A percentile compares a stretch with the other conserved stretches of the same genome.
These are phyloP conservation scores for Penicillium turbatum DNA, from an alignment of 495 filamentous ascomycete species.

Conservation along the genomic window DNA sequence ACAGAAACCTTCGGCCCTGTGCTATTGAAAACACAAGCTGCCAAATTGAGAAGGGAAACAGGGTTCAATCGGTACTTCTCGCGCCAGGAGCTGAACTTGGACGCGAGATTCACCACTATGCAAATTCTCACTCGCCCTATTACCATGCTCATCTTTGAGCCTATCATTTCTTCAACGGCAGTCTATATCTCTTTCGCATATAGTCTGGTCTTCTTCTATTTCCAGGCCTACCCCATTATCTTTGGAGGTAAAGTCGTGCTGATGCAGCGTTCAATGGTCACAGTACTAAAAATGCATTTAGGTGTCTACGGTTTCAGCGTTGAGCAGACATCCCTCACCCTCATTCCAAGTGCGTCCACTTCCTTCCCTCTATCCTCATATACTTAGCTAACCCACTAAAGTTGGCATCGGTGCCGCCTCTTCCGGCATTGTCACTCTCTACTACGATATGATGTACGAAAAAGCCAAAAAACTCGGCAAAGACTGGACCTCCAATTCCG, in stretches of 20 bases:
- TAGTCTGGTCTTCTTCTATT: constrained; percentile 69
- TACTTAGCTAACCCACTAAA: constrained; percentile 17
- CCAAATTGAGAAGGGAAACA: constrained; percentile 57
- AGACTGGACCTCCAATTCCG: constrained; percentile 47
- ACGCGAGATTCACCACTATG: constrained; percentile 34
- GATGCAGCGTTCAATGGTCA: not conserved
- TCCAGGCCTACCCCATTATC: constrained; percentile 64
- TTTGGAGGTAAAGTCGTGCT: constrained; percentile 38
- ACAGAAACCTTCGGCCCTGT: constrained; percentile 68
- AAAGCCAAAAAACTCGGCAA: constrained; percentile 34
- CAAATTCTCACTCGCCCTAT: constrained; percentile 50
- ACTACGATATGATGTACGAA: constrained; percentile 52
- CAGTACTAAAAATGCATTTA: constrained; percentile 3
- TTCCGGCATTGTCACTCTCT: constrained; percentile 40
- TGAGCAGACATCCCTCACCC: constrained; percentile 38
- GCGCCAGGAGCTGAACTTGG: constrained; percentile 37
- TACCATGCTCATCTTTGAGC: constrained; percentile 49
- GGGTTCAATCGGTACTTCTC: constrained; percentile 42
- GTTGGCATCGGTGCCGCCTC: constrained; percentile 36
- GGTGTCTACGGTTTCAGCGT: constrained; percentile 35
- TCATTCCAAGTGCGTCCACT: constrained; percentile 35
- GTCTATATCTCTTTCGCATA: constrained; percentile 67
- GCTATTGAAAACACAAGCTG: constrained; percentile 59
- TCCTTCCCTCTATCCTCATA: not conserved
- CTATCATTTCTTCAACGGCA: constrained; percentile 62